These are phyloP conservation scores for Cymbopogon flexuosus DNA, from an alignment of 202 grass and related monocot species.

Conservation along the genomic window DNA sequence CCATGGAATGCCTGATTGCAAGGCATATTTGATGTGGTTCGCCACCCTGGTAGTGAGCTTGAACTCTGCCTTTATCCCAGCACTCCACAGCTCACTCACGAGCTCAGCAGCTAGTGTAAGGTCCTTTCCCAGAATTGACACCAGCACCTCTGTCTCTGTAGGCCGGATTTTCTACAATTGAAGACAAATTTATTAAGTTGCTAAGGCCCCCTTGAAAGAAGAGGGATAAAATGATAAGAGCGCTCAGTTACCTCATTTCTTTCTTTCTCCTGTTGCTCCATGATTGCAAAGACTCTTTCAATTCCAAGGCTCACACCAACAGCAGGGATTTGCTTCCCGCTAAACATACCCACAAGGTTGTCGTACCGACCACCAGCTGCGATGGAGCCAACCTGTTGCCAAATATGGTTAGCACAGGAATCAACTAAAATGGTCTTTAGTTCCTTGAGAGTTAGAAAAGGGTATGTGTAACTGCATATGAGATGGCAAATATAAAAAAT, in stretches of 20 bases:
- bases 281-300: conserved; percentile 90
- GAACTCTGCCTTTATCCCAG: conserved; percentile 75
- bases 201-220: neutral
- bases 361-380: conserved; percentile 89
- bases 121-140: conserved; percentile 63
- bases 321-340: conserved; percentile 83
- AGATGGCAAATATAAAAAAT: neutral
- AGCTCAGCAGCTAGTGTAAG: conserved; percentile 58
- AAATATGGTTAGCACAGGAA: conserved; percentile 21
- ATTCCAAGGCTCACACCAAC: conserved; percentile 97
- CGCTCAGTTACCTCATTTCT: conserved; percentile 51
- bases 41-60: conserved; percentile 47
- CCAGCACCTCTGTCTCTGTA: conserved; percentile 62
- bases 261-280: conserved; percentile 87
- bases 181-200: neutral
- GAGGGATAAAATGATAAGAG: neutral
- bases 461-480: neutral
- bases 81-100: conserved; percentile 56
- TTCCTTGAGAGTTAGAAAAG: neutral
- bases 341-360: conserved; percentile 95
- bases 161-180: conserved; percentile 40
- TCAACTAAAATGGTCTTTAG: neutral
- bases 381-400: conserved; percentile 80
- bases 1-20: conserved; percentile 31
- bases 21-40: conserved; percentile 45